These are phyloP conservation scores for Malus sieversii DNA, from an alignment of 306 rosid genomes.

Conservation along the genomic window DNA sequence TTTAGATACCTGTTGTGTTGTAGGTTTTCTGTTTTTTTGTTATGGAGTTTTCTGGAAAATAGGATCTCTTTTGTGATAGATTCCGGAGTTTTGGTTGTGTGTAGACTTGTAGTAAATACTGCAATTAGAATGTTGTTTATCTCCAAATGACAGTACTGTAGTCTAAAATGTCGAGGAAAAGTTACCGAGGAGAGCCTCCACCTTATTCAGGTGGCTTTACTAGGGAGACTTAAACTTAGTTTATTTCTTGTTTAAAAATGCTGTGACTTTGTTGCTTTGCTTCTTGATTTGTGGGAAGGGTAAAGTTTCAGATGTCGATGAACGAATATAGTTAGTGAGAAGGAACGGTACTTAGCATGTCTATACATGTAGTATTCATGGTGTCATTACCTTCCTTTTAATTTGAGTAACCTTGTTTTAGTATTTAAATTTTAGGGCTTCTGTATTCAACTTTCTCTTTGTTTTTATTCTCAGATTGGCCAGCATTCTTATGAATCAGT, in stretches of 20 bases:
- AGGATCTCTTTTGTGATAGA: not conserved
- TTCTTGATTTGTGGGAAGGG: not conserved
- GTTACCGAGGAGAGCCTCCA: not conserved
- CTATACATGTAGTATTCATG: not conserved
- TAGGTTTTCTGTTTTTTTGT: not conserved
- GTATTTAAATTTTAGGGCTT: not conserved
- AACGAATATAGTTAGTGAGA: not conserved
- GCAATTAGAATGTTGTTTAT: not conserved
- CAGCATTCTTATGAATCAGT: constrained; percentile 12
- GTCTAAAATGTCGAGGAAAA: not conserved
- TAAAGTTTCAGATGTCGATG: not conserved
- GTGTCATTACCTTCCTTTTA: not conserved
- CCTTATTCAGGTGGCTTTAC: not conserved
- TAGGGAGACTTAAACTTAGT: not conserved
- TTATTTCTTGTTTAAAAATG: not conserved
- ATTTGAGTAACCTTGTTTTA: not conserved
- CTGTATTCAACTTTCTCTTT: not conserved
- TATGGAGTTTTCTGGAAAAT: not conserved
- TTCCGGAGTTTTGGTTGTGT: not conserved
- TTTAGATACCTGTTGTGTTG: not conserved
- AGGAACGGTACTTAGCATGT: not conserved
- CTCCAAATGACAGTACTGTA: not conserved
- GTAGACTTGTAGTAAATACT: not conserved
- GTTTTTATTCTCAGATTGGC: constrained; percentile 1
- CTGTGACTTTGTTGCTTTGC: not conserved